phyloP scores from a whole-genome alignment of 495 filamentous ascomycete genomes.

The Aspergillus indologenus region DNA sequence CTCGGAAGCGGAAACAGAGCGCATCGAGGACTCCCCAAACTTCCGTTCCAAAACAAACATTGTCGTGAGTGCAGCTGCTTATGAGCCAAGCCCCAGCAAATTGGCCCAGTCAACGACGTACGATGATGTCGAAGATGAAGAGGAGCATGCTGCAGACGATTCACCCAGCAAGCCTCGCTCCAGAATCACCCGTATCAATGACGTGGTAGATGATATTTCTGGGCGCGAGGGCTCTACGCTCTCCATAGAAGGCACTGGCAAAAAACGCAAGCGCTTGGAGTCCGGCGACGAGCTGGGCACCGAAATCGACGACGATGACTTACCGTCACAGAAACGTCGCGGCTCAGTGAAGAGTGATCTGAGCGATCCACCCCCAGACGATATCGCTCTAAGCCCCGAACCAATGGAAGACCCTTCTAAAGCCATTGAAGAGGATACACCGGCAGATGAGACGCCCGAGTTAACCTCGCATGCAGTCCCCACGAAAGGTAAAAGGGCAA shows the following conservation, averaged over 20 bases:
- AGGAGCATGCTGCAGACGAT: conserved; percentile 36
- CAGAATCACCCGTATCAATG: conserved; percentile 30
- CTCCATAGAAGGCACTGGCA: conserved; percentile 29
- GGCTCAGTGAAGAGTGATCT: conserved; percentile 45
- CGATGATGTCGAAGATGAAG: conserved; percentile 42
- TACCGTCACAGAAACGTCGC: conserved; percentile 43
- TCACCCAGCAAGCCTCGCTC: conserved; percentile 43
- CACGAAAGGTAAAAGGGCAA: conserved; percentile 37
- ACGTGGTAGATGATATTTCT: conserved; percentile 24
- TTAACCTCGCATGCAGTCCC: conserved; percentile 31
- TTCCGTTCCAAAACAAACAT: conserved; percentile 64
- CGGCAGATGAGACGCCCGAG: conserved; percentile 37
- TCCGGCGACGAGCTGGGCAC: conserved; percentile 39
- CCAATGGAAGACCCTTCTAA: conserved; percentile 37
- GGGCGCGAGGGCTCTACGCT: conserved; percentile 33
- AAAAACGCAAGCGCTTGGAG: conserved; percentile 50
- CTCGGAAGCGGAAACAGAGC: conserved; percentile 97
- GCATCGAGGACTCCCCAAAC: conserved; percentile 86
- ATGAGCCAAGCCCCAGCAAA: conserved; percentile 66
- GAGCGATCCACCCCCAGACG: conserved; percentile 38
- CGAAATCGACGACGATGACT: conserved; percentile 44
- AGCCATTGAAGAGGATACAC: conserved; percentile 34
- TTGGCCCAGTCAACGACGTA: conserved; percentile 52
- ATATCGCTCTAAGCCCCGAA: conserved; percentile 29
- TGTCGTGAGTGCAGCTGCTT: conserved; percentile 47